Base-by-base conservation (phyloP, 768 basidiomycete species). In the Rhizopogon rudus region DNA sequence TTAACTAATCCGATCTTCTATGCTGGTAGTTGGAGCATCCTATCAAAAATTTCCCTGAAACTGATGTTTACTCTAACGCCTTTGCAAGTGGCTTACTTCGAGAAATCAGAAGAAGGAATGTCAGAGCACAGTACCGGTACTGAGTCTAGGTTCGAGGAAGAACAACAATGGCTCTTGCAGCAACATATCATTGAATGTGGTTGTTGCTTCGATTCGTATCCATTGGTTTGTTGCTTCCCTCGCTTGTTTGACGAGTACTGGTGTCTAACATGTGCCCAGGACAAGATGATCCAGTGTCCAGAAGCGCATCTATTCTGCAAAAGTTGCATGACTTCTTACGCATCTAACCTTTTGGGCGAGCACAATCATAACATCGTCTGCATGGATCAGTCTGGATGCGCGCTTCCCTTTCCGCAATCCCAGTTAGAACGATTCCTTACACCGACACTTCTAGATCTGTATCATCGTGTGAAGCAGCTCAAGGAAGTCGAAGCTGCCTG, bases 221-320 rank as follows among this genome's bases (percentile, higher is more conserved):
- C 81, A 6, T 84, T 86, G 66, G 87, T 88, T 67, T 31, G 60
- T 22, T 44, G 55, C 7, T 33, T 33, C 10, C 25, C 10, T 33
- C 31, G 31, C 31, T 33, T 33, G 31, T 33, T 33, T 10, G 31
- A 43, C 41, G 33, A 53, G 12, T 12, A 17, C 31, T 16, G 45
- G 13, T 25, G 7, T 29, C 46, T 33, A 17, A 44, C 29, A 29
- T 56, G 16, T 40, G 43, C 54, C 12, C 62, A 93, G 88, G 78
- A 79, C 33, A 83, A 86, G 61, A 87, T 91, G 84, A 77, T 87
- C 2, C 90, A 92, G 69, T 93, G 91, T 63, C 82, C 86, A 1
- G 90, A 91, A 53, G 82, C 85, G 0, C 91, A 93, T 65, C 78
- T 91, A 1, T 93, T 93, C 72, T 93, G 91, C 68, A 70, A 65